These are phyloP conservation scores for Linnemannia elongata DNA, from an alignment of 192 early-diverging fungal species.

Conservation along the genomic window DNA sequence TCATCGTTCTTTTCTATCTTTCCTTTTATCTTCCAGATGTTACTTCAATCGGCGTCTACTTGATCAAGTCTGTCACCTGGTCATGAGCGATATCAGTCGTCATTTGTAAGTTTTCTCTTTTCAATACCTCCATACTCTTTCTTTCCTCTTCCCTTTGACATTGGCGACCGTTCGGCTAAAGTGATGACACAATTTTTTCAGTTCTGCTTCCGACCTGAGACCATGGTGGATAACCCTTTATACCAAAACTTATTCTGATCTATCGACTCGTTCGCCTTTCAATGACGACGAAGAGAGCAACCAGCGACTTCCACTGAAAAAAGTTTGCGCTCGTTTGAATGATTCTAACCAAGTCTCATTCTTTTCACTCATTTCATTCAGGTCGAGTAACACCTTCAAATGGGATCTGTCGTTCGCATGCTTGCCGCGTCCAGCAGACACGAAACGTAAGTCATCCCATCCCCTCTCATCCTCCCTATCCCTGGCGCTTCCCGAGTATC, in stretches of 20 bases:
- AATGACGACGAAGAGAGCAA: neutral
- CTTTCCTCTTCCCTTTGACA: neutral
- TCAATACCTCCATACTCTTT: neutral
- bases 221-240: slow-evolving; percentile 53
- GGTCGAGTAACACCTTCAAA: neutral
- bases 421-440: neutral
- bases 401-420: neutral
- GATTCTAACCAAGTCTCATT: neutral
- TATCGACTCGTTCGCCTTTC: slow-evolving; percentile 7
- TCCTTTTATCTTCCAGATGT: neutral
- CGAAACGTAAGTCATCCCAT: slow-evolving; percentile 28
- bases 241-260: slow-evolving; percentile 56
- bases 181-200: slow-evolving; percentile 58
- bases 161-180: neutral
- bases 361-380: neutral
- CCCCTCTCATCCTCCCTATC: neutral
- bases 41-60: neutral
- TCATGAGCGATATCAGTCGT: neutral
- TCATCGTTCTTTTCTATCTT: neutral
- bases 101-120: neutral
- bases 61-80: neutral
- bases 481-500: neutral
- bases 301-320: neutral
- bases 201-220: slow-evolving; percentile 61
- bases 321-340: neutral